These are phyloP conservation scores for Medicago truncatula DNA, from an alignment of 306 rosid species.

Conservation along the genomic window DNA sequence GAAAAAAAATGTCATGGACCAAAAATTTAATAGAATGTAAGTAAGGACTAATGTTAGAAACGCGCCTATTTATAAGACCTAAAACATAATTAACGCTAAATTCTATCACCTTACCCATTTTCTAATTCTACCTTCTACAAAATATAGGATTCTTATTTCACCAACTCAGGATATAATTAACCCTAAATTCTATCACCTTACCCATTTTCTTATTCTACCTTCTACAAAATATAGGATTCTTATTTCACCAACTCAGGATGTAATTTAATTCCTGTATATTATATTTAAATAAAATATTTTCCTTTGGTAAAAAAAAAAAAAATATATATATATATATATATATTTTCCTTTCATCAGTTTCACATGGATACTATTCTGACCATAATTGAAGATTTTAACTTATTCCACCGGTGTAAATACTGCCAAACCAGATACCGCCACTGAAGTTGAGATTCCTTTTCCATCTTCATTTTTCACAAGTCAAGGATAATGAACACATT, in stretches of 20 bases:
- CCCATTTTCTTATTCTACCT: background rate
- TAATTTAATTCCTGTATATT: slow-evolving; percentile 7
- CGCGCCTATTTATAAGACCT: too few species aligned
- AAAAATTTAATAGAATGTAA: too few species aligned
- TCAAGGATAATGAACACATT: slow-evolving; percentile 26
- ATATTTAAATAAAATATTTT: background rate
- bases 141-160: too few species aligned
- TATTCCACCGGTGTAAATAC: background rate
- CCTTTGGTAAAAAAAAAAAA: too few species aligned
- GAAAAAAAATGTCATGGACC: too few species aligned
- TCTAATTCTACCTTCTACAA: too few species aligned
- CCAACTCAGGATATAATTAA: too few species aligned
- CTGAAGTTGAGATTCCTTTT: slow-evolving; percentile 23
- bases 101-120: too few species aligned
- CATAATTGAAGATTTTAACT: slow-evolving; percentile 13
- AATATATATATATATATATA: too few species aligned
- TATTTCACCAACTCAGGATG: background rate
- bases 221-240: background rate
- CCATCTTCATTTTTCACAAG: slow-evolving; percentile 19
- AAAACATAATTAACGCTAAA: too few species aligned
- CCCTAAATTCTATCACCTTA: too few species aligned
- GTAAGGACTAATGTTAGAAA: too few species aligned
- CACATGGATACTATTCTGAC: slow-evolving; percentile 2
- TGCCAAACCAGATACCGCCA: slow-evolving; percentile 27
- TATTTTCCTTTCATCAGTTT: slow-evolving; percentile 20